phyloP scores from a whole-genome alignment of 2,329 filamentous ascomycete genomes.

The Tolypocladium inflatum region DNA sequence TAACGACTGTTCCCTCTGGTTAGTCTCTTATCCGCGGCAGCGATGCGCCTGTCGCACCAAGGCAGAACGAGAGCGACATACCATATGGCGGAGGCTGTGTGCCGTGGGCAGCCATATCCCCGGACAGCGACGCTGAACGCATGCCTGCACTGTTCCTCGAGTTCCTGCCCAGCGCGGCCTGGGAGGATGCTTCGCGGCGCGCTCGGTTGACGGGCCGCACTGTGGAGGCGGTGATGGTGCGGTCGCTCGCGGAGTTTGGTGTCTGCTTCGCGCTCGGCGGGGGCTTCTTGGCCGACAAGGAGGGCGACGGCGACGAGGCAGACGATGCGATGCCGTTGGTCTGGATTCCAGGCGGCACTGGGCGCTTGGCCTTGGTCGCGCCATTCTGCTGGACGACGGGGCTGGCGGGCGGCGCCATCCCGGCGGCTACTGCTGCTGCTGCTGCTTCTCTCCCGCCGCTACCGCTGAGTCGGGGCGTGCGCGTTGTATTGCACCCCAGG shows the following conservation, averaged over 20 bases:
- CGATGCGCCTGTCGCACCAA: neutral
- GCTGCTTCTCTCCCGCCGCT: slow-evolving; percentile 5
- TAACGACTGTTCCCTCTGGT: slow-evolving; percentile 47
- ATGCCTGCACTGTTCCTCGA: slow-evolving; percentile 42
- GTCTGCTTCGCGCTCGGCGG: slow-evolving; percentile 32
- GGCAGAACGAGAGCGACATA: slow-evolving; percentile 16
- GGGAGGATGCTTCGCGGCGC: slow-evolving; percentile 45
- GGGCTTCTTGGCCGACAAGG: slow-evolving; percentile 45
- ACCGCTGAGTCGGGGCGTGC: slow-evolving; percentile 5
- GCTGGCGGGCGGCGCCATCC: slow-evolving; percentile 45
- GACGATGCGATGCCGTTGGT: slow-evolving; percentile 51
- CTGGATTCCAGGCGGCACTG: slow-evolving; percentile 55
- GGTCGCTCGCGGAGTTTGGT: slow-evolving; percentile 23
- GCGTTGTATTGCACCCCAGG: neutral
- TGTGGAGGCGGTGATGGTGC: slow-evolving; percentile 27
- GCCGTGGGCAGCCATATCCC: slow-evolving; percentile 28
- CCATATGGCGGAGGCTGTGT: slow-evolving; percentile 43
- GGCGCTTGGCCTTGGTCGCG: slow-evolving; percentile 57
- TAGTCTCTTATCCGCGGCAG: neutral
- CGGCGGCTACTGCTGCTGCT: slow-evolving; percentile 8
- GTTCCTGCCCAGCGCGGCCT: slow-evolving; percentile 29
- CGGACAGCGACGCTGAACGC: slow-evolving; percentile 36
- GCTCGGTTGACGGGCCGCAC: slow-evolving; percentile 46
- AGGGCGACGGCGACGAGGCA: slow-evolving; percentile 50
- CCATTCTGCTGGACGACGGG: slow-evolving; percentile 34